Conservation (phyloP, 2,329 filamentous ascomycete species). For the Fusarium mundagurra region DNA sequence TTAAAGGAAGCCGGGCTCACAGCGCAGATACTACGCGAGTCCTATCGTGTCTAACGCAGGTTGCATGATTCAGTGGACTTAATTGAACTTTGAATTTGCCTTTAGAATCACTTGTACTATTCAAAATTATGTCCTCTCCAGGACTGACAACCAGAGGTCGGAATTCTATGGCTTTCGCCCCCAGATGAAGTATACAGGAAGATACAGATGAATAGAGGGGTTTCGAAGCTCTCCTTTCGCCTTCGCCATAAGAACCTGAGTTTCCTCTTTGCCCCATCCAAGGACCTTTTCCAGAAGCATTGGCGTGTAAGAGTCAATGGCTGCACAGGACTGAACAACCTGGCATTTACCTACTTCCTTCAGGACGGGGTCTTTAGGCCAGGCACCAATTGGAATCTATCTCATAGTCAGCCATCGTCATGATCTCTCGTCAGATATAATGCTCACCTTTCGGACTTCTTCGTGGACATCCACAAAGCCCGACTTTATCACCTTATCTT, state of each 20-base stretch:
- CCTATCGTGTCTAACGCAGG: not conserved
- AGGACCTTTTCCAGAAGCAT: slow-evolving; percentile 26
- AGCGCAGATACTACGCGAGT: too few species aligned
- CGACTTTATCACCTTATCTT: slow-evolving; percentile 11
- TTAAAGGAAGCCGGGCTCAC: not conserved
- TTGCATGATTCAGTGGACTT: not conserved
- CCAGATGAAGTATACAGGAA: slow-evolving; percentile 26
- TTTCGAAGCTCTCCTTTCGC: slow-evolving; percentile 35
- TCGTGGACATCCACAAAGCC: slow-evolving; percentile 24
- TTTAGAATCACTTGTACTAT: not conserved
- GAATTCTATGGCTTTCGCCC: slow-evolving; percentile 15
- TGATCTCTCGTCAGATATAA: fast-evolving
- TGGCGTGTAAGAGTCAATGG: slow-evolving; percentile 31
- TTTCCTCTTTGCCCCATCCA: slow-evolving; percentile 31
- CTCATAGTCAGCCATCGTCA: not conserved
- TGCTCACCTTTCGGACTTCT: not conserved
- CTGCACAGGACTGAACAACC: slow-evolving; percentile 23
- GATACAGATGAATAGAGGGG: slow-evolving; percentile 28
- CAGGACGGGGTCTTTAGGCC: slow-evolving; percentile 20
- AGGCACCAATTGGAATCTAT: slow-evolving; percentile 23
- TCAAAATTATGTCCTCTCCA: fast-evolving
- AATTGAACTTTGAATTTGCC: not conserved
- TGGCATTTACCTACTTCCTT: slow-evolving; percentile 29
- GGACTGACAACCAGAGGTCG: not conserved
- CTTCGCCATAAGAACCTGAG: slow-evolving; percentile 33